Conservation (phyloP, 2,329 filamentous ascomycete species). For the Neurospora sp. region DNA sequence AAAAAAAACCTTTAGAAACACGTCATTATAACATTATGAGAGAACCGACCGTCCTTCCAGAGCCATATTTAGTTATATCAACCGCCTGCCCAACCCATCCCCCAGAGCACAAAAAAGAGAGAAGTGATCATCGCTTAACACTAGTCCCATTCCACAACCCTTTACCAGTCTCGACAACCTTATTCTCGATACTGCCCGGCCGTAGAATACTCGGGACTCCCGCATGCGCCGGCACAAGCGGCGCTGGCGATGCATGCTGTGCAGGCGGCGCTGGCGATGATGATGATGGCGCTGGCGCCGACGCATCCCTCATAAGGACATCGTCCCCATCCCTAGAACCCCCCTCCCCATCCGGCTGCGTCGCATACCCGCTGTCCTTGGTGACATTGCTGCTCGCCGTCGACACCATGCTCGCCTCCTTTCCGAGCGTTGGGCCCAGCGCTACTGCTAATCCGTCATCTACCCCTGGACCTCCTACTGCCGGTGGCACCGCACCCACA, state of each 20-base stretch:
- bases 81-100: no score
- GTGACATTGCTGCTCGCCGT: constrained; percentile 8
- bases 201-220: constrained; percentile 41
- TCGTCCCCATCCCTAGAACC: constrained; percentile 23
- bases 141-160: constrained; percentile 44
- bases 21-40: not conserved
- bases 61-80: not conserved
- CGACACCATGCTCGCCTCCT: not conserved
- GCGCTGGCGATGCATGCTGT: no score
- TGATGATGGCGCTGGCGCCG: constrained; percentile 8
- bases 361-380: constrained; percentile 41
- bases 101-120: no score
- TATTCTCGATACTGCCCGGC: constrained; percentile 44
- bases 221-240: not conserved
- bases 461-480: not conserved
- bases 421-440: not conserved
- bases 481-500: not conserved
- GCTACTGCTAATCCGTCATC: not conserved
- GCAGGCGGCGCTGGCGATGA: not conserved
- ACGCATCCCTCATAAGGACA: constrained; percentile 38
- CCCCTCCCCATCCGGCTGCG: constrained; percentile 24
- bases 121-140: constrained; percentile 13
- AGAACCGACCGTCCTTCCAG: not conserved
- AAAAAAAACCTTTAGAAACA: no score
- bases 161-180: constrained; percentile 52